phyloP scores from a whole-genome alignment of 2,329 filamentous ascomycete genomes.

The Penicillium sp. region DNA sequence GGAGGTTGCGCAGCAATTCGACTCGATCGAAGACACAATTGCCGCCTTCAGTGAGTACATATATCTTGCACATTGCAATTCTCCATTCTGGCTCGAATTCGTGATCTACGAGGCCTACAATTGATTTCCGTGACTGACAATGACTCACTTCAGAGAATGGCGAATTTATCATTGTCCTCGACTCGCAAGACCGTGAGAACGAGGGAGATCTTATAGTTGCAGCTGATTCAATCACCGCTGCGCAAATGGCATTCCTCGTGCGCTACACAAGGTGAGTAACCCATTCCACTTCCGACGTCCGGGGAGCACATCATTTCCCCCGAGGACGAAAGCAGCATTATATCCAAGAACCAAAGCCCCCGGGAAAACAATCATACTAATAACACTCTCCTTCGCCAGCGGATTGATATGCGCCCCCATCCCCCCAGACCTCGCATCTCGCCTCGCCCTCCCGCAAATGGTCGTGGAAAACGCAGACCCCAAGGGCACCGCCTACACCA shows the following conservation, averaged over 20 bases:
- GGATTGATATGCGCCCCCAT: slow-evolving; percentile 92
- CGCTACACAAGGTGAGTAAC: slow-evolving; percentile 67
- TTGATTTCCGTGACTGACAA: slow-evolving; percentile 17
- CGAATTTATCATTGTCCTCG: slow-evolving; percentile 94
- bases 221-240: slow-evolving; percentile 76
- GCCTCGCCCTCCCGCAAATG: slow-evolving; percentile 86
- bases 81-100: not conserved
- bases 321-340: not conserved
- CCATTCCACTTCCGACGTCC: not conserved
- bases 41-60: slow-evolving; percentile 42
- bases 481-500: slow-evolving; percentile 88
- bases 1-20: slow-evolving; percentile 38
- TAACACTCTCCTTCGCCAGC: slow-evolving; percentile 40
- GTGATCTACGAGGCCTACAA: not conserved
- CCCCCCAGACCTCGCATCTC: slow-evolving; percentile 65
- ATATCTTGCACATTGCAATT: not conserved
- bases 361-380: not conserved
- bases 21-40: slow-evolving; percentile 46
- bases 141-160: slow-evolving; percentile 60
- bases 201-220: slow-evolving; percentile 98
- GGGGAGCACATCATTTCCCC: not conserved
- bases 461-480: slow-evolving; percentile 76
- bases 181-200: slow-evolving; percentile 90
- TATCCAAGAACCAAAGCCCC: not conserved
- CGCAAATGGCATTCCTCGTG: slow-evolving; percentile 96